Conservation (phyloP, 164 flowering plant species). For the Annona cherimola region DNA sequence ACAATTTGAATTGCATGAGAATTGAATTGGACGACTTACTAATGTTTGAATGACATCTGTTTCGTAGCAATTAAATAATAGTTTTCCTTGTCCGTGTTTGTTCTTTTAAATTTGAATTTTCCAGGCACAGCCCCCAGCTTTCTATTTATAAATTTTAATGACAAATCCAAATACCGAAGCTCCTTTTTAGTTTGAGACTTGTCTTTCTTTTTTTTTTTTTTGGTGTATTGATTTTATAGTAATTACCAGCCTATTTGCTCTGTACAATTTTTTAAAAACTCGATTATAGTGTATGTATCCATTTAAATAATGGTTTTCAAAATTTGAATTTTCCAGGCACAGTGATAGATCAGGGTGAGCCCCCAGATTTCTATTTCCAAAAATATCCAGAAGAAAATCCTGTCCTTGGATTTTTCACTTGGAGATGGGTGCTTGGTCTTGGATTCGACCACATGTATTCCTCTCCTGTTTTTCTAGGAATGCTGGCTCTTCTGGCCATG, state of each 20-base stretch:
- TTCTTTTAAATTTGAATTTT: too few relatives aligned
- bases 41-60: not conserved
- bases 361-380: slow-evolving; percentile 72
- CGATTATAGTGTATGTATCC: not conserved
- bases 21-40: not conserved
- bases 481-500: slow-evolving; percentile 64
- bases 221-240: not conserved
- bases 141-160: too few relatives aligned
- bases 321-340: slow-evolving; percentile 51
- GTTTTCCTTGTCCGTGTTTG: not conserved
- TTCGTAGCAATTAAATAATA: not conserved
- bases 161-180: not conserved
- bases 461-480: slow-evolving; percentile 84
- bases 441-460: slow-evolving; percentile 95
- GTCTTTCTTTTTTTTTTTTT: not conserved
- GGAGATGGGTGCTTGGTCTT: slow-evolving; percentile 83
- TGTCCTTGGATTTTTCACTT: slow-evolving; percentile 71
- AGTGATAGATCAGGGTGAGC: slow-evolving; percentile 86
- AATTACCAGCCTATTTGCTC: not conserved
- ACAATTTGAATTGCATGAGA: not conserved
- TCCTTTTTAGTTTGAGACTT: not conserved
- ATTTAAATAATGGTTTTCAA: not conserved
- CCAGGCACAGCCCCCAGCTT: too few relatives aligned
- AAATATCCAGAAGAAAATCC: slow-evolving; percentile 89
- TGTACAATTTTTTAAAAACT: not conserved